Percentiles rank a stretch among this genome's conserved stretches.
Conservation (phyloP, 202 grass and related monocot genomes). For the Digitaria exilis region DNA sequence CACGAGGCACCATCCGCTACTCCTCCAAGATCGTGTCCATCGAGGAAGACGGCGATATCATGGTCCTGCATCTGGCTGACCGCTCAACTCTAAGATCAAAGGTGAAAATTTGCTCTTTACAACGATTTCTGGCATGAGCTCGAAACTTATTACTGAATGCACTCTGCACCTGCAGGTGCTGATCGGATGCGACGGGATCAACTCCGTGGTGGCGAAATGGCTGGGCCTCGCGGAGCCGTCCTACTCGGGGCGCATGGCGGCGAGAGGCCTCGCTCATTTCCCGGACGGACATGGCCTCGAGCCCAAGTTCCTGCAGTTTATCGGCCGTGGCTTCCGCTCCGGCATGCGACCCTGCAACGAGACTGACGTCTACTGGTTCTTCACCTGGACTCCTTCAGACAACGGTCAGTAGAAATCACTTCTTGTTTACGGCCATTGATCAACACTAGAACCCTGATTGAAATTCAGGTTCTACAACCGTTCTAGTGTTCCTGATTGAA, state of each 20-base stretch:
- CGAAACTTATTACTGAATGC: not conserved
- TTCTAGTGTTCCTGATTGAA: no score
- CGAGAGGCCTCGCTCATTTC: slow-evolving; percentile 53
- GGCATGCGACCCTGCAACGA: slow-evolving; percentile 50
- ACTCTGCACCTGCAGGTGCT: slow-evolving; percentile 42
- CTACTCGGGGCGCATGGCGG: slow-evolving; percentile 43
- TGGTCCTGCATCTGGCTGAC: slow-evolving; percentile 56
- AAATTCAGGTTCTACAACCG: no score
- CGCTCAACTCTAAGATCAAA: slow-evolving; percentile 51
- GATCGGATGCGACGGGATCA: slow-evolving; percentile 65
- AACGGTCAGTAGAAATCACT: slow-evolving; percentile 16
- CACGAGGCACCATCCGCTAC: slow-evolving; percentile 65
- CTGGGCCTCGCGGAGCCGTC: slow-evolving; percentile 54
- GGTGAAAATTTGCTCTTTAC: not conserved
- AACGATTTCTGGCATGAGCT: no score
- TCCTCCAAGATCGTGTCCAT: slow-evolving; percentile 68
- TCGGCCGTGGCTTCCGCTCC: slow-evolving; percentile 55
- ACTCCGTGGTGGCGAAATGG: slow-evolving; percentile 66
- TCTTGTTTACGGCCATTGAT: not conserved
- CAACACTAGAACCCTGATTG: not conserved
- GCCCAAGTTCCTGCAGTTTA: slow-evolving; percentile 45
- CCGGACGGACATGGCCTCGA: slow-evolving; percentile 50
- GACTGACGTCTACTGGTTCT: slow-evolving; percentile 62
- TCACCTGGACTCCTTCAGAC: slow-evolving; percentile 49
- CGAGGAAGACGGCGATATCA: slow-evolving; percentile 37